Percentiles rank a stretch among this genome's conserved stretches.
Conservation (phyloP, 257 asterid species). For the Primulina huaijiensis region DNA sequence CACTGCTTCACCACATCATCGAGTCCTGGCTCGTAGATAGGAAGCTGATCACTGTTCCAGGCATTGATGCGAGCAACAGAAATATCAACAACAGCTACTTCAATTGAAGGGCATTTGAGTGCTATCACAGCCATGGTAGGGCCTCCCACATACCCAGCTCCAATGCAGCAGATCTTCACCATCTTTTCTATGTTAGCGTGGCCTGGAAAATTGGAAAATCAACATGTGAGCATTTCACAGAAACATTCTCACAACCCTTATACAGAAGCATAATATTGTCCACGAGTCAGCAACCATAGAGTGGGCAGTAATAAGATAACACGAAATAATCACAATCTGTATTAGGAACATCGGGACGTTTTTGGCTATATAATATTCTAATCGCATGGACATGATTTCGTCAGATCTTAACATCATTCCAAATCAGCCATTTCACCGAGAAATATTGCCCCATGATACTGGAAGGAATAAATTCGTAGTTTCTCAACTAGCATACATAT, state of each 20-base stretch:
- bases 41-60: conserved; percentile 24
- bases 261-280: background rate
- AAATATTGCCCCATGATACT: background rate
- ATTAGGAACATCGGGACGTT: background rate
- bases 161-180: background rate
- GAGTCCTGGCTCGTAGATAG: conserved; percentile 23
- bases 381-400: background rate
- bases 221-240: background rate
- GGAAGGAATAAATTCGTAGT: background rate
- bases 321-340: background rate
- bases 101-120: background rate
- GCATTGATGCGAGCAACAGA: conserved; percentile 16
- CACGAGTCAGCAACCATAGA: background rate
- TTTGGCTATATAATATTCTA: background rate
- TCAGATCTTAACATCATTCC: background rate
- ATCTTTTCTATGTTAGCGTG: background rate
- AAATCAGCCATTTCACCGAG: background rate
- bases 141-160: background rate
- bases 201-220: background rate
- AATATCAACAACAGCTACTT: conserved; percentile 3
- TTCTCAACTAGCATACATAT: background rate
- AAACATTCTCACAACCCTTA: background rate
- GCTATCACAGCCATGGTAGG: conserved; percentile 4
- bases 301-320: background rate
- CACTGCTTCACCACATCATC: conserved; percentile 17